These are phyloP conservation scores for Lycium ferocissimum DNA, from an alignment of 257 asterid genomes.

Conservation along the genomic window DNA sequence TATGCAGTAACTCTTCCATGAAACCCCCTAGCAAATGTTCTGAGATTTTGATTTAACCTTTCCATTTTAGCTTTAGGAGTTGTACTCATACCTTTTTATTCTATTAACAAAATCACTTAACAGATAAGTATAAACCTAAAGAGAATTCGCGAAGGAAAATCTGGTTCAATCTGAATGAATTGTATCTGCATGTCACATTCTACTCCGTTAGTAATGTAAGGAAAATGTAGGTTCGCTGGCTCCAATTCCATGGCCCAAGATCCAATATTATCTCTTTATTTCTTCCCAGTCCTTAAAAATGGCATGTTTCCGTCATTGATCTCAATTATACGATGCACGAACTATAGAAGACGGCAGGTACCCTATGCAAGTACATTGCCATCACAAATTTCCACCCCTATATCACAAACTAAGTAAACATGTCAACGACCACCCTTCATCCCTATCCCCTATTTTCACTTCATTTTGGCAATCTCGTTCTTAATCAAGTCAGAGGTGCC, in stretches of 20 bases:
- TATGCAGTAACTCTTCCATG: neutral
- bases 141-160: neutral
- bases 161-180: conserved; percentile 23
- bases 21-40: neutral
- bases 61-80: neutral
- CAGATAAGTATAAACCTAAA: neutral
- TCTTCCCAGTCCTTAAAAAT: conserved; percentile 4
- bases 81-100: neutral
- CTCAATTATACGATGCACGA: neutral
- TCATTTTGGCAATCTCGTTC: neutral
- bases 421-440: neutral
- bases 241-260: conserved; percentile 12
- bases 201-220: neutral
- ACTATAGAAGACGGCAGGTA: neutral
- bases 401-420: conserved; percentile 9
- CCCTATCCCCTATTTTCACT: conserved; percentile 19
- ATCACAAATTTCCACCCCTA: conserved; percentile 1
- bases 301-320: neutral
- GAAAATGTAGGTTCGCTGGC: neutral
- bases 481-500: conserved; percentile 12
- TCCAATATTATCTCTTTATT: conserved; percentile 19
- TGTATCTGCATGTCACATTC: conserved; percentile 24
- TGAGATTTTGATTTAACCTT: neutral
- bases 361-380: neutral
- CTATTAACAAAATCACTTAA: neutral